Conservation (phyloP, 73 alveolate species). For the Paramecium bursaria region DNA sequence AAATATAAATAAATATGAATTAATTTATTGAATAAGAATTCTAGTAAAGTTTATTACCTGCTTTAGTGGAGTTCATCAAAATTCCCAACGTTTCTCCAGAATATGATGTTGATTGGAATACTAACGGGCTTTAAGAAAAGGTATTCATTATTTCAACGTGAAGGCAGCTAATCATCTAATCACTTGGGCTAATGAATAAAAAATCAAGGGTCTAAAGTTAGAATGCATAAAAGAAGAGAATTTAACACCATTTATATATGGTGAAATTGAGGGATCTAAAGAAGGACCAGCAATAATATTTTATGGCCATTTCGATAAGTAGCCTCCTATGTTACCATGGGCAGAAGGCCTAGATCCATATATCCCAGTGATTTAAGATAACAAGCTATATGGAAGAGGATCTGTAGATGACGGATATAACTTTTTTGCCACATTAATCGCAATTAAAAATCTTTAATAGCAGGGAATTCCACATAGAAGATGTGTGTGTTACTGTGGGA, state of each 20-base stretch:
- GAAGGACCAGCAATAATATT: constrained; percentile 77
- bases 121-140: constrained; percentile 84
- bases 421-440: constrained; percentile 75
- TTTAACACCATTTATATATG: constrained; percentile 80
- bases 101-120: constrained; percentile 90
- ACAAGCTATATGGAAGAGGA: constrained; percentile 93
- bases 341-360: constrained; percentile 91
- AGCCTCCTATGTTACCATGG: constrained; percentile 95
- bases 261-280: constrained; percentile 73
- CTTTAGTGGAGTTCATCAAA: constrained; percentile 84
- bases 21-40: neutral
- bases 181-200: constrained; percentile 76
- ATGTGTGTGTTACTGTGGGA: constrained; percentile 73
- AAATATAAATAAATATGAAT: too few relatives aligned
- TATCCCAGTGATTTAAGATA: constrained; percentile 87
- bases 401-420: constrained; percentile 94
- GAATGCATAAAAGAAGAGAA: constrained; percentile 78
- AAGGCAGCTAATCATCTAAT: constrained; percentile 76
- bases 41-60: constrained; percentile 65
- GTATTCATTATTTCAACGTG: constrained; percentile 9
- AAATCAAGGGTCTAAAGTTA: constrained; percentile 78
- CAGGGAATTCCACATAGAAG: constrained; percentile 24
- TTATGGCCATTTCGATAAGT: constrained; percentile 94
- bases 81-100: constrained; percentile 92
- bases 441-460: neutral